Conservation (phyloP, 148 eudicot genomes). For the Talinum fruticosum region DNA sequence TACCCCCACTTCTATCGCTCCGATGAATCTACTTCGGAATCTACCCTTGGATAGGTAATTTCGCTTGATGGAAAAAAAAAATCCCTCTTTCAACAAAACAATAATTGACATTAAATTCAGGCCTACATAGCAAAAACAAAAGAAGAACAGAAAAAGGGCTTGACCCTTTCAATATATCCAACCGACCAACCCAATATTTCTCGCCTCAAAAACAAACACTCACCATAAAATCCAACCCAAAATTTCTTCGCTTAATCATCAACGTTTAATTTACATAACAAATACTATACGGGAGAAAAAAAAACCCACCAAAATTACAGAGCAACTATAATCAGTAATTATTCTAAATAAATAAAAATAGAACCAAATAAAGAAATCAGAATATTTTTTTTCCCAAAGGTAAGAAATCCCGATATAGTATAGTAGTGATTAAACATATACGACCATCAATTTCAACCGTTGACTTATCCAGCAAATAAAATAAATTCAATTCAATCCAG, state of each 20-base stretch:
- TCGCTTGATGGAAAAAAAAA: too few species aligned
- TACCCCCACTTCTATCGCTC: too few species aligned
- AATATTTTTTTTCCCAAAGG: too few species aligned
- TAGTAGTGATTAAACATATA: neutral
- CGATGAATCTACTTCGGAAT: too few species aligned
- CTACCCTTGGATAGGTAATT: too few species aligned
- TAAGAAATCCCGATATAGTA: too few species aligned
- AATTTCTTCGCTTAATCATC: neutral
- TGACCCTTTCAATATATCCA: neutral
- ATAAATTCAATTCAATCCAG: neutral
- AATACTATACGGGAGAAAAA: neutral
- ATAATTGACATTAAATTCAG: too few species aligned
- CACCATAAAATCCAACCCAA: neutral
- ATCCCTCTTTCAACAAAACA: neutral
- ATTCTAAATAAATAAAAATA: too few species aligned
- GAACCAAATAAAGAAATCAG: too few species aligned
- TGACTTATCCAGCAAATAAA: neutral
- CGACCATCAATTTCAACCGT: neutral
- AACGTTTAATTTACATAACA: neutral
- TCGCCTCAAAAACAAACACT: neutral
- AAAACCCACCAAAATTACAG: neutral
- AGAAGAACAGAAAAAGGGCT: neutral
- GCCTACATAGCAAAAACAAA: too few species aligned
- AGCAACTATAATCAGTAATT: neutral
- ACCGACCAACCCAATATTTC: neutral